Evolutionary conservation across 1,284 basidiomycete genomes (phyloP), one percentile per base, ranked within the genome.

Genomic region (Moesziomyces globuligerus): DNA sequence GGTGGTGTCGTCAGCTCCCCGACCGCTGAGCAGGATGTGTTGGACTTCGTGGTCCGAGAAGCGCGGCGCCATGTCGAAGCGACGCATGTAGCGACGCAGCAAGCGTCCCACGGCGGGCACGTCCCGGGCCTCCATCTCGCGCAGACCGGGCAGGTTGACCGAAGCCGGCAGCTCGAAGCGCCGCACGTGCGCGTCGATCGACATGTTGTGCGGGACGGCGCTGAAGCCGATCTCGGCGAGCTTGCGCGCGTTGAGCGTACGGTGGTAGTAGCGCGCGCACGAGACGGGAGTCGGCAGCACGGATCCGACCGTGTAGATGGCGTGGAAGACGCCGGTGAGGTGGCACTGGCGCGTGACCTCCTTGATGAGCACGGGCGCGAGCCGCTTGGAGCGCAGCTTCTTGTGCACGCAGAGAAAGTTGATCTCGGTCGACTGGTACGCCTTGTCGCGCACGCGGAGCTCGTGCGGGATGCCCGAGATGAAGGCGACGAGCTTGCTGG

Each of bases 381-480:
- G 87, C 32, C 96, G 91, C 83, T 98, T 98, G 6, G 93, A 92
- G 13, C 96, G 90, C 44, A 98, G 85, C 83, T 97, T 97, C 85
- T 99, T 99, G 87, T 98, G 95, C 4, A 98, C 90, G 78, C 94
- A 97, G 47, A 99, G 89, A 84, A 94, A 98, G 84, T 99, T 98
- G 85, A 99, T 95, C 84, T 98, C 96, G 76, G 90, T 70, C 21
- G 66, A 59, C 38, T 78, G 80, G 48, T 72, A 71, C 17, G 68
- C 24, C 32, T 74, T 66, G 18, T 79, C 59, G 9, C 79, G 48
- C 20, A 82, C 78, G 7, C 80, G 53, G 9, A 82, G 56, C 50
- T 82, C 80, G 47, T 80, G 79, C 24, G 94, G 94, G 42, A 98
- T 90, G 39, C 92, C 96, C n/a, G 92, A 91, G 75, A 99, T 98